Percentiles rank a stretch among this genome's conserved stretches.
Conservation (phyloP, 306 rosid species). For the Hylodesmum podocarpum region DNA sequence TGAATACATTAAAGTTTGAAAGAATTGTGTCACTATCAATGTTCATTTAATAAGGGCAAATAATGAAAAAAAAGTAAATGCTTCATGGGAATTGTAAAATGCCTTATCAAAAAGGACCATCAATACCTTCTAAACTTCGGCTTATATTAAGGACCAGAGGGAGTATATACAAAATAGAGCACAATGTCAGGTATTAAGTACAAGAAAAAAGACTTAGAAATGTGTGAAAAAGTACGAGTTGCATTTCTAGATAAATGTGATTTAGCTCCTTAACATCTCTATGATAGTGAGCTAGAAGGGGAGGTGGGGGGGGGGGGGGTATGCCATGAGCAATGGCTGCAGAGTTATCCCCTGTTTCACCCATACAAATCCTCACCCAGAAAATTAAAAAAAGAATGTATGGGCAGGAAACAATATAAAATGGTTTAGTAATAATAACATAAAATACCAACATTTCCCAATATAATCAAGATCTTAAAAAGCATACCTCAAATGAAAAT, state of each 20-base stretch:
- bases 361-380: slow-evolving; percentile 1
- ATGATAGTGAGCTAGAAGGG: not conserved
- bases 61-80: no score
- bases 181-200: not conserved
- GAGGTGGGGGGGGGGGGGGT: no score
- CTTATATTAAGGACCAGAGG: no score
- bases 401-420: slow-evolving; percentile 13
- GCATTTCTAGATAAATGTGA: not conserved
- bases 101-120: no score
- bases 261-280: slow-evolving; percentile 11
- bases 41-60: no score
- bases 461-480: not conserved
- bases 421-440: slow-evolving; percentile 6
- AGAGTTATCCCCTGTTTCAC: no score
- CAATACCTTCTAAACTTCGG: no score
- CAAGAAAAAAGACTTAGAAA: slow-evolving; percentile 14
- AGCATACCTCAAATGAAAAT: slow-evolving; percentile 48
- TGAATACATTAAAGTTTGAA: no score
- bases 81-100: no score
- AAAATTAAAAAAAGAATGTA: not conserved
- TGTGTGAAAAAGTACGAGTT: not conserved
- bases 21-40: no score
- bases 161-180: not conserved
- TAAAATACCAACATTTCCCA: slow-evolving; percentile 10
- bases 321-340: no score